Percentiles rank a stretch among this genome's conserved stretches.
These are phyloP conservation scores for Exserohilum turcica DNA, from an alignment of 2,329 filamentous ascomycete species.

Conservation along the genomic window DNA sequence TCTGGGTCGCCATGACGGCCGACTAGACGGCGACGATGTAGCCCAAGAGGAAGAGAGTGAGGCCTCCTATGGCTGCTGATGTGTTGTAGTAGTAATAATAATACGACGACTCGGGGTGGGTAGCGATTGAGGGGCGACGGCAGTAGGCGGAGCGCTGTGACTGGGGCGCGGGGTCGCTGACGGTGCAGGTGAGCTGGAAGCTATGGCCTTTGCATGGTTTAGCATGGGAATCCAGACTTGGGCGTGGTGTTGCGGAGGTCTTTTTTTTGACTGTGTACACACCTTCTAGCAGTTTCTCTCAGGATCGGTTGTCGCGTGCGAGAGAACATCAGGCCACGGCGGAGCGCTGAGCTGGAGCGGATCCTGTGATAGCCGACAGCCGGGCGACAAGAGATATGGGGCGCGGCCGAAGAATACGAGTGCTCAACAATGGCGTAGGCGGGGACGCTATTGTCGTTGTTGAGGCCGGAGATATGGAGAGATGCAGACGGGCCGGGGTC, in stretches of 20 bases:
- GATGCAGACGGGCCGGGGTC: conserved; percentile 22
- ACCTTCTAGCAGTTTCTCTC: conserved; percentile 11
- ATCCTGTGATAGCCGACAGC: conserved; percentile 24
- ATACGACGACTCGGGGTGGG: conserved; percentile 13
- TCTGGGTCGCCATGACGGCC: conserved; percentile 18
- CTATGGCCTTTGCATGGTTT: not conserved
- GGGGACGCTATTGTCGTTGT: conserved; percentile 43
- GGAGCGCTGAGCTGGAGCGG: not conserved
- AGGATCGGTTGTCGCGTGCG: conserved; percentile 10
- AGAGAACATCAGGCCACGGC: conserved; percentile 24
- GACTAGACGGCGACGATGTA: conserved; percentile 5
- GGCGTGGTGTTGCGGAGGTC: conserved; percentile 12
- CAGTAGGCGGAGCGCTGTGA: conserved; percentile 12
- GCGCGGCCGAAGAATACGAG: conserved; percentile 15
- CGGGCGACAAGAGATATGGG: conserved; percentile 9
- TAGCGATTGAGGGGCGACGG: conserved; percentile 19
- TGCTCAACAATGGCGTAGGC: conserved; percentile 20
- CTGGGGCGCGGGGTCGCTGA: conserved; percentile 14
- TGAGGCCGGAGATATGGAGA: conserved; percentile 39
- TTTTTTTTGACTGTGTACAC: too few species aligned
- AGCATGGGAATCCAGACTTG: not conserved
- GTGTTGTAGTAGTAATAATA: conserved; percentile 13
- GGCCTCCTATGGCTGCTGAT: conserved; percentile 11
- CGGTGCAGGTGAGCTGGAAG: not conserved
- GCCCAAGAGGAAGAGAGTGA: not conserved